phyloP scores from a whole-genome alignment of 176 grass and related monocot species.

The Aegilops sharonensis region DNA sequence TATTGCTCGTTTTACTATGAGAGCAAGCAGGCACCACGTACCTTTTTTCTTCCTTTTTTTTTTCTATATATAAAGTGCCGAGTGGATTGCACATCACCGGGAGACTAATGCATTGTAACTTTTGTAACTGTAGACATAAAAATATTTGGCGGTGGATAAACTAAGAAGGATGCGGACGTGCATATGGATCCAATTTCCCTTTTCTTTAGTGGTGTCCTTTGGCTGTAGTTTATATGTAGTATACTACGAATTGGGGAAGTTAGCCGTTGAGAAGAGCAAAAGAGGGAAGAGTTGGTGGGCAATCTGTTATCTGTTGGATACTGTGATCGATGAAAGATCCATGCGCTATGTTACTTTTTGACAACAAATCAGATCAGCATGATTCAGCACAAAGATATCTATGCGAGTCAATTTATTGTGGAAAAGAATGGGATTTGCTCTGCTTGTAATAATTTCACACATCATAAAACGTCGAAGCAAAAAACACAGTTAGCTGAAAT shows the following conservation, averaged over 20 bases:
- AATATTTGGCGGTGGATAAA: conserved; percentile 22
- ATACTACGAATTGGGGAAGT: not conserved
- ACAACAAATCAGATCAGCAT: not conserved
- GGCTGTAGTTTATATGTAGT: conserved; percentile 11
- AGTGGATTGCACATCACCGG: conserved; percentile 13
- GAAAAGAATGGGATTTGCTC: not conserved
- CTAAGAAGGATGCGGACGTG: not conserved
- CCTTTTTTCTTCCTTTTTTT: not conserved
- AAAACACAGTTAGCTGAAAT: not conserved
- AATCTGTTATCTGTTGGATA: not conserved
- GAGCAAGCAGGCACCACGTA: conserved; percentile 4
- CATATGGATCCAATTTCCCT: not conserved
- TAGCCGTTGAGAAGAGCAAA: conserved; percentile 30
- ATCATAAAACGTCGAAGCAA: not conserved
- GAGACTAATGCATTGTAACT: conserved; percentile 14
- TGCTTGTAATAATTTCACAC: not conserved
- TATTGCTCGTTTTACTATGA: conserved; percentile 32
- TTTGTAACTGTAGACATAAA: conserved; percentile 22
- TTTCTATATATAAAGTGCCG: not conserved
- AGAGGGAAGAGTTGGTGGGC: conserved; percentile 20
- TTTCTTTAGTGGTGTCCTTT: conserved; percentile 7
- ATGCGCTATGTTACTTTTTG: not conserved
- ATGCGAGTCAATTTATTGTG: not conserved
- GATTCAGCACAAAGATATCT: not conserved
- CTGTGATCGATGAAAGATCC: not conserved